A percentile compares a stretch with the other conserved stretches of the same genome.
Conservation (phyloP, 2,329 filamentous ascomycete genomes). For the Cytospora mali region DNA sequence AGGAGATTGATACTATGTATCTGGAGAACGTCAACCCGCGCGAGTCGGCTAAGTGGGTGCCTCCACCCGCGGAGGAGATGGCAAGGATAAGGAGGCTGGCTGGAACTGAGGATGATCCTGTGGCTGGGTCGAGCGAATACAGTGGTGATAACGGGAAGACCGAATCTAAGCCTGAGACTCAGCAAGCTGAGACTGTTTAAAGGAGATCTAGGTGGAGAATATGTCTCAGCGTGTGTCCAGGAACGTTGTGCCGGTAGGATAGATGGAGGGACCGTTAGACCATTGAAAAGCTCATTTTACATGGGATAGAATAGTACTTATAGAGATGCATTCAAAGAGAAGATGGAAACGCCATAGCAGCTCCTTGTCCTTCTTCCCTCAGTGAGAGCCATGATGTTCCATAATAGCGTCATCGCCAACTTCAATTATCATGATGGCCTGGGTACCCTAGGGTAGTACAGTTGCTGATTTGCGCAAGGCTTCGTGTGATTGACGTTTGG, state of each 20-base stretch:
- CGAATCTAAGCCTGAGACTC: background rate
- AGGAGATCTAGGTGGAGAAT: background rate
- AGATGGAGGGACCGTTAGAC: too few relatives aligned
- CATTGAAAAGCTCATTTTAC: too few relatives aligned
- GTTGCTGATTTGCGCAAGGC: too few relatives aligned
- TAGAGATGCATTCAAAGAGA: too few relatives aligned
- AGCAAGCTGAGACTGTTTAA: conserved; percentile 20
- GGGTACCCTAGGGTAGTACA: too few relatives aligned
- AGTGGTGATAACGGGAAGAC: conserved; percentile 5
- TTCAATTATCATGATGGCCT: too few relatives aligned
- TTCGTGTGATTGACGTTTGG: too few relatives aligned
- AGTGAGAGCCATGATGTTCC: too few relatives aligned
- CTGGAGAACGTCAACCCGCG: conserved; percentile 65
- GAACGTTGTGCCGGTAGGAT: background rate
- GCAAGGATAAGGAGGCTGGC: conserved; percentile 45
- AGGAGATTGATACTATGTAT: conserved; percentile 83
- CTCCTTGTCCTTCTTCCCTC: too few relatives aligned
- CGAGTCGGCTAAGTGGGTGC: conserved; percentile 59
- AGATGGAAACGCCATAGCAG: too few relatives aligned
- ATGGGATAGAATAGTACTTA: too few relatives aligned
- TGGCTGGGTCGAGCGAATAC: background rate
- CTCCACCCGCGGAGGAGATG: conserved; percentile 48
- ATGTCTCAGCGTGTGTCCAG: background rate
- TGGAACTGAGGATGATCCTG: conserved; percentile 38
- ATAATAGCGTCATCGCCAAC: too few relatives aligned